Base-by-base conservation (phyloP, 2,329 filamentous ascomycete species). In the Eutypa lata region DNA sequence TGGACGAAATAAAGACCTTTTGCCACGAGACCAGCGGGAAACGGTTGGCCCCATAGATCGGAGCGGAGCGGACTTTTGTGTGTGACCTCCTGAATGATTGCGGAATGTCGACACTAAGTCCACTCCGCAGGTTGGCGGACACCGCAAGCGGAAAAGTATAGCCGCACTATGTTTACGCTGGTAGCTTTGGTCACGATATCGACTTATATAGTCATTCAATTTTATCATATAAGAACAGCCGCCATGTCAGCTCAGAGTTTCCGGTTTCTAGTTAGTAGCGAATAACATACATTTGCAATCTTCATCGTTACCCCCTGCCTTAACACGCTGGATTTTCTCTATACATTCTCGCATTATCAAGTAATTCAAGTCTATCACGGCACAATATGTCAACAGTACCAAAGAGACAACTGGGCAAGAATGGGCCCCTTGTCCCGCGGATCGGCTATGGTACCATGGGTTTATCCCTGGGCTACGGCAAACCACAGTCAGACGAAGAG, bases 381-480 rank as follows among this genome's bases (percentile, higher is more conserved):
- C 10, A 10, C 3, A 42, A 18, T 43, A 56, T 58, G 57, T 28
- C 54, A n/a, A 13, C 47, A 6, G 53, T 69, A 14, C 59, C 63
- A 26, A 73, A 70, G 31, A 69, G 69, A 33, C 70, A 68, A 28
- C 47, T 79, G 33, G 76, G 76, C 49, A 73, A 72, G 60, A 67
- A 76, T 58, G 76, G 76, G 18, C 75, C 76, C 10, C 55, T 69
- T 19, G 71, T 79, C 43, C 71, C 69, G 7, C 66, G 66, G 7
- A 59, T 78, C 13, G 76, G 76, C 8, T 73, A 73, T 33, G 76
- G 76, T 38, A 62, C 69, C 10, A 78, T 79, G 75, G 74, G 57
- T 14, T 46, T 52, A 51, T 54, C 51, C 6, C 46, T 59, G 10
- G 11, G 40, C 13, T 61, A 62, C 33, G 55, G 55, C n/a, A 50